Base-by-base conservation (phyloP, 2,329 filamentous ascomycete genomes). In the Pseudogymnoascus sp. region DNA sequence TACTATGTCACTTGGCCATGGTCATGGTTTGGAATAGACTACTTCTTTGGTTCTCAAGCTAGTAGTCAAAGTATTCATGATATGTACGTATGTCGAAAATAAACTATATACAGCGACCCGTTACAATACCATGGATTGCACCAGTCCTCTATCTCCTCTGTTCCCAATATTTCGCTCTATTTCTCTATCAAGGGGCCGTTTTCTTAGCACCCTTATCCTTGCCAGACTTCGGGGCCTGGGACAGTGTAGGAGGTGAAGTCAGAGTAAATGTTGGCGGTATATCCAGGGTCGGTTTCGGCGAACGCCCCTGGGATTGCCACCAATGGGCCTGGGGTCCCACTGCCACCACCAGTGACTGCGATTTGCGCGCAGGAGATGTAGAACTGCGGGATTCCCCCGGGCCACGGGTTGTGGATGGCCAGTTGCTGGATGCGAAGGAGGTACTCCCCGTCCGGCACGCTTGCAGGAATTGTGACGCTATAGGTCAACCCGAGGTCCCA, bases 351-450 rank as follows among this genome's bases (percentile, higher is more conserved):
- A 46, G 70, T 71, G 16, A 73, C 68, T 11, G 66, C 70, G 2
- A 73, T 59, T 56, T 72, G 71, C 0, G 71, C 71, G 40, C 72
- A 73, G 12, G 64, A 65, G 43, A 72, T 68, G 43, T 73, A 73
- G 65, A 72, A 73, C 61, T 68, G 64, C 6, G 64, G 64, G 24
- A 64, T 61, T 24, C 62, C 62, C 14, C 50, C 62, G 8, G 64
- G 64, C 38, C 67, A 62, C 8, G 69, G 53, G 8, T 62, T 65
- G 63, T 70, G 69, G n/a, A 71, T 66, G 26, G 65, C 69, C 2
- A 71, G 63, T 64, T 69, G 68, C 59, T 70, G 69, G 60, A 67
- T 68, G 26, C 69, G 66, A 14, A 71, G 66, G 14, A 70, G 63
- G 59, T 71, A 71, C 26, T 70, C 69, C 35, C 69, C 69, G 43